Evolutionary conservation across 2,329 filamentous ascomycete species (phyloP).

Genomic region (Fusarium decemcellulare): DNA sequence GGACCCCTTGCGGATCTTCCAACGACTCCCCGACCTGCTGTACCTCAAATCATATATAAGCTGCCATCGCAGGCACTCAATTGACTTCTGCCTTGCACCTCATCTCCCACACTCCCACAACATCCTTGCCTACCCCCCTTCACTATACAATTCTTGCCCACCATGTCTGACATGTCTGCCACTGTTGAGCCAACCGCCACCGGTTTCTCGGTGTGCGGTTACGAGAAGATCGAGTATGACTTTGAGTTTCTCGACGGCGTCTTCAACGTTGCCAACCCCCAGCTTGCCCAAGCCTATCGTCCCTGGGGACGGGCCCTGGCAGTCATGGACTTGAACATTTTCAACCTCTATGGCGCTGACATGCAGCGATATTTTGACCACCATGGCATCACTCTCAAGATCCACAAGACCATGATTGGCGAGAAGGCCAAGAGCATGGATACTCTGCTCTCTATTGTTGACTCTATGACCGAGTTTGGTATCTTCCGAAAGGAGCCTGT

Average conservation of each 20-base stretch:
- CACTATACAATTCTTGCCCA: conserved; percentile 33
- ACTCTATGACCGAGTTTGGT: conserved; percentile 82
- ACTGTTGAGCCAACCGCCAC: conserved; percentile 73
- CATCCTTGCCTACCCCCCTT: conserved; percentile 7
- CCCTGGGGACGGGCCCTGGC: conserved; percentile 76
- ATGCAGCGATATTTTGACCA: conserved; percentile 79
- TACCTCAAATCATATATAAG: conserved; percentile 27
- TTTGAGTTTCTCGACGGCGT: conserved; percentile 81
- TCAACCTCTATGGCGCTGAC: conserved; percentile 74
- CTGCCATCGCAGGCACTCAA: conserved; percentile 16
- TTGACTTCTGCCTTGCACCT: not conserved
- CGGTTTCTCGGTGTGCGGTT: conserved; percentile 80
- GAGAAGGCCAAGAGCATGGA: conserved; percentile 83
- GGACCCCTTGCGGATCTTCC: not conserved
- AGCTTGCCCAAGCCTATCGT: conserved; percentile 76
- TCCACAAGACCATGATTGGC: conserved; percentile 82
- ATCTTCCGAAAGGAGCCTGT: conserved; percentile 79
- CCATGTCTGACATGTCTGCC: conserved; percentile 80
- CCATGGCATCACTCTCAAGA: conserved; percentile 71
- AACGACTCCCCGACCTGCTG: not conserved
- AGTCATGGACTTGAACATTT: conserved; percentile 81
- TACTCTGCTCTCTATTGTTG: conserved; percentile 77
- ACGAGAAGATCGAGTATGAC: conserved; percentile 83
- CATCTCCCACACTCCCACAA: conserved; percentile 25
- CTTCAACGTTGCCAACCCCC: conserved; percentile 71